Base-by-base conservation (phyloP, 2,329 filamentous ascomycete genomes). In the Colletotrichum godetiae region DNA sequence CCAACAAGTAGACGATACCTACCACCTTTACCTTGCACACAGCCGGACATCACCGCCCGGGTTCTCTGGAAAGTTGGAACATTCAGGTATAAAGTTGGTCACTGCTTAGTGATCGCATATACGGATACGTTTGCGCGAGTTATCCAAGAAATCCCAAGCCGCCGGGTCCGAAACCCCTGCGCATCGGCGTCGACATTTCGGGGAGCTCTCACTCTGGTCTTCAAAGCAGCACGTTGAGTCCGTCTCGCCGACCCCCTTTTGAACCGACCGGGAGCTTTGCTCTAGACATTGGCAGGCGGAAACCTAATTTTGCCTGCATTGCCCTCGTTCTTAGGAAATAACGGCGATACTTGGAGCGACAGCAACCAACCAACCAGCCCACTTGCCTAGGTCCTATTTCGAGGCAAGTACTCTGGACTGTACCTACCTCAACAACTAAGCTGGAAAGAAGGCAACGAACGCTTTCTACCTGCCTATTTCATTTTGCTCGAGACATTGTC, bases 121-220 rank as follows among this genome's bases (percentile, higher is more conserved):
- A 55, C 46, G 33, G 27, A 22, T 33, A 55, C 46, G 33, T 29
- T 57, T 65, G 62, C 52, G 62, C 35, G 56, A 46, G 62, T 35
- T 46, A 52, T 29, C 22, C 33, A 65, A 56, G 52, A 42, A 29
- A 33, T 27, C 49, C 33, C 13, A 7, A 35, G 46, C 68, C 62
- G 68, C 62, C 42, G 24, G 55, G 53, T 67, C 68, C 62, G 62
- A 70, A 67, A 31, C 62, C 62, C 61, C 61, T 57, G 57, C 55
- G 29, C 63, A 31, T 15, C 63, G 33, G 27, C 52, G 35, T 12
- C 29, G 33, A 15, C 52, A 12, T 24, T 58, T 66, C 29, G 49
- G 49, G 61, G 55, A 66, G 53, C 52, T n/a, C n/a, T 31, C 62
- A 19, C 15, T 69, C 60, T 29, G 67, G 31, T 53, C 52, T 42